Conservation (phyloP, 257 asterid genomes). For the Solanum chmielewskii region DNA sequence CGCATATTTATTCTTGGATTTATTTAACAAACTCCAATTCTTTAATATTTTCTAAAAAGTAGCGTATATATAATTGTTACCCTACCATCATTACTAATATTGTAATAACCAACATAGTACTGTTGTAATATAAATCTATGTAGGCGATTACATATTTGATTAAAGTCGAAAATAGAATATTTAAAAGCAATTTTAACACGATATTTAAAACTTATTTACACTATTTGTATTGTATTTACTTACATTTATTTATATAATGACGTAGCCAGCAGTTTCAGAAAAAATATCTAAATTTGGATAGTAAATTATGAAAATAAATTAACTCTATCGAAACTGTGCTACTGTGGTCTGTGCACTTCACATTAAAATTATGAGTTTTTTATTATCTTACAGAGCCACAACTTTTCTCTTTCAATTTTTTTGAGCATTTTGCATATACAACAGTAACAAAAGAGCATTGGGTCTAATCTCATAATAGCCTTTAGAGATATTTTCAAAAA, state of each 20-base stretch:
- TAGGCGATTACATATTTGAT: background rate
- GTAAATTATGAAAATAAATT: no score
- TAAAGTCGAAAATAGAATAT: no score
- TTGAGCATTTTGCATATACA: background rate
- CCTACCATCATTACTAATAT: background rate
- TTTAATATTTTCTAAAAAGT: background rate
- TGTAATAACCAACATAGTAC: background rate
- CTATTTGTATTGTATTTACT: no score
- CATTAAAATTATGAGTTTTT: background rate
- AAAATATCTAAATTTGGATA: no score
- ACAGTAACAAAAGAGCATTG: background rate
- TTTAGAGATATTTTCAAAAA: no score
- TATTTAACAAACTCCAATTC: background rate
- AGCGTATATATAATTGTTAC: background rate
- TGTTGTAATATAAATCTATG: background rate
- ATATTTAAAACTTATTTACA: accelerated
- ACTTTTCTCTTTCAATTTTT: background rate
- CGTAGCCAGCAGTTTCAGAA: accelerated
- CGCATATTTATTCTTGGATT: background rate
- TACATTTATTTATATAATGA: no score
- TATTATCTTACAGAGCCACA: background rate
- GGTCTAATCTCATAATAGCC: background rate
- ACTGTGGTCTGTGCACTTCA: no score
- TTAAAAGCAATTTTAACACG: accelerated
- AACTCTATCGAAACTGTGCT: background rate